Evolutionary conservation across 2,329 filamentous ascomycete genomes (phyloP).

Genomic region (Diaporthe australafricana): DNA sequence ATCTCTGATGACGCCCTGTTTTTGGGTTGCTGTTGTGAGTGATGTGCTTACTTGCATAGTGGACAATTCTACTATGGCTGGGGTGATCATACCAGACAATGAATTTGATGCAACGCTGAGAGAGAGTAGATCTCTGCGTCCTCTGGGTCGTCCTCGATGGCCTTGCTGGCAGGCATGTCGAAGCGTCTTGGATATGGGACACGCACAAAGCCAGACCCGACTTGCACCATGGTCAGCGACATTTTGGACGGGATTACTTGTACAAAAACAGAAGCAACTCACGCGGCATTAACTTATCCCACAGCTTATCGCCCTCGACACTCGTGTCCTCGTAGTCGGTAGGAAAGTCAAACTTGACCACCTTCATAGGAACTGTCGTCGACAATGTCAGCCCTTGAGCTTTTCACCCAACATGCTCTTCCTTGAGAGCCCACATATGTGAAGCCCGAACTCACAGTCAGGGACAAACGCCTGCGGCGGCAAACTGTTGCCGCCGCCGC

Average conservation of each 20-base stretch:
- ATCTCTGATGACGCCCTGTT: constrained; percentile 36
- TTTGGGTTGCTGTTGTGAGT: not conserved
- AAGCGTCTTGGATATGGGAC: constrained; percentile 32
- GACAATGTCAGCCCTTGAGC: constrained; percentile 1
- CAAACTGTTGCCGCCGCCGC: constrained; percentile 1
- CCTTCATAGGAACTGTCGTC: constrained; percentile 27
- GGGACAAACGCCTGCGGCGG: constrained; percentile 29
- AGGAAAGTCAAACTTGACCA: constrained; percentile 33
- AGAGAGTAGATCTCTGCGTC: constrained; percentile 36
- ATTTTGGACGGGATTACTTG: not conserved
- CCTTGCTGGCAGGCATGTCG: constrained; percentile 34
- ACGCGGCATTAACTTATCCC: constrained; percentile 34
- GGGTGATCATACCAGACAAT: constrained; percentile 31
- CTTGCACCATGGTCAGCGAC: not conserved
- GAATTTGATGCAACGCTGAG: constrained; percentile 34
- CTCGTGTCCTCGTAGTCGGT: constrained; percentile 34
- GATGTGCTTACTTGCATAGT: not conserved
- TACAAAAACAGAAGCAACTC: not conserved
- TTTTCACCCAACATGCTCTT: not conserved
- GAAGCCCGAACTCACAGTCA: constrained; percentile 22
- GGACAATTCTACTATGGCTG: no score
- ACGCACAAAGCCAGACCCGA: constrained; percentile 35
- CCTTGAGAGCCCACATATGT: not conserved
- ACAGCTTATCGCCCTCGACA: constrained; percentile 34
- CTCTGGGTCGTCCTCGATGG: constrained; percentile 33